Percentiles rank a stretch among this genome's conserved stretches.
phyloP scores from a whole-genome alignment of 1,284 basidiomycete genomes.

The Rhizopogon parksii region DNA sequence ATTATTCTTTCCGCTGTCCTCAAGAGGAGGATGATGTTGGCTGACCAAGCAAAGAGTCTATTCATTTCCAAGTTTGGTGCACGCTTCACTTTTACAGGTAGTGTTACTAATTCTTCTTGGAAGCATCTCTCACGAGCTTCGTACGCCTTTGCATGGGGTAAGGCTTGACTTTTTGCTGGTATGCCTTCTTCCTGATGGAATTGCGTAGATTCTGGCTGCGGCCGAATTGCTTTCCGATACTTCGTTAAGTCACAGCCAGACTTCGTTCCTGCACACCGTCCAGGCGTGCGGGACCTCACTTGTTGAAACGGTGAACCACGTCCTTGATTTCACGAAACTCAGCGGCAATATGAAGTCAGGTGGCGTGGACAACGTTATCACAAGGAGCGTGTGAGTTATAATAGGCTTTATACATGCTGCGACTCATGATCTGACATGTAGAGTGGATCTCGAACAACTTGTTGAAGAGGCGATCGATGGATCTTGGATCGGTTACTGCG shows the following conservation, averaged over 20 bases:
- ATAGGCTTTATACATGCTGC: background rate
- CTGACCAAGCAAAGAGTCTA: conserved; percentile 87
- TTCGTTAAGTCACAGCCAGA: conserved; percentile 71
- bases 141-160: conserved; percentile 84
- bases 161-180: conserved; percentile 13
- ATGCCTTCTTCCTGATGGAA: conserved; percentile 8
- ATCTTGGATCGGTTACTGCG: conserved; percentile 90
- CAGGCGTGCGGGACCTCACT: conserved; percentile 82
- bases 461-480: conserved; percentile 96
- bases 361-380: conserved; percentile 68
- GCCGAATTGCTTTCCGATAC: conserved; percentile 87
- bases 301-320: conserved; percentile 90
- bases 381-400: conserved; percentile 50
- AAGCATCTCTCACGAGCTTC: conserved; percentile 87
- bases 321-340: conserved; percentile 93
- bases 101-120: conserved; percentile 7
- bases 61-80: conserved; percentile 79
- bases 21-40: conserved; percentile 88
- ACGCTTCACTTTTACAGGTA: conserved; percentile 13
- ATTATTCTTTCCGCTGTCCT: conserved; percentile 92
- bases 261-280: conserved; percentile 83
- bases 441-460: conserved; percentile 82
- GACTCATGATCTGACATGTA: conserved; percentile 23
- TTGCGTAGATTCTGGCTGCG: conserved; percentile 71
- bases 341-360: conserved; percentile 80